These are phyloP conservation scores for Neurospora cerealis DNA, from an alignment of 495 filamentous ascomycete genomes.

Conservation along the genomic window DNA sequence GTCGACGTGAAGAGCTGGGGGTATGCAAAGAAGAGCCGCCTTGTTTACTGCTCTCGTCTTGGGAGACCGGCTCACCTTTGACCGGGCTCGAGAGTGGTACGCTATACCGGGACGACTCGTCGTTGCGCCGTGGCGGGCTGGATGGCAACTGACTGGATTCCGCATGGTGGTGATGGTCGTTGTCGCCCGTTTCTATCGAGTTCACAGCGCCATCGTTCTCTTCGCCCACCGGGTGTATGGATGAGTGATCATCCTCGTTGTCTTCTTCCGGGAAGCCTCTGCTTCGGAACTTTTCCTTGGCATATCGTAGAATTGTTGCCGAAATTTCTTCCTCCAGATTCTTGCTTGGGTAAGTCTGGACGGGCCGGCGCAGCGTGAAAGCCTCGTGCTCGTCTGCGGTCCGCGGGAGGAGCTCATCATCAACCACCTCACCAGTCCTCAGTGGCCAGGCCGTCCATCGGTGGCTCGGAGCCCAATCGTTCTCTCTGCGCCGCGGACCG, in stretches of 20 bases:
- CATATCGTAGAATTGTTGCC: constrained; percentile 49
- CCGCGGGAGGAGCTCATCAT: constrained; percentile 26
- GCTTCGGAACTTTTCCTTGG: constrained; percentile 48
- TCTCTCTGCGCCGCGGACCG: neutral
- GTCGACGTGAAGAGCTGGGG: neutral
- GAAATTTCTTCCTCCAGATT: constrained; percentile 58
- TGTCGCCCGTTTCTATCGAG: constrained; percentile 6
- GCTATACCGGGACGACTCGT: neutral
- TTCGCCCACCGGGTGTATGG: neutral
- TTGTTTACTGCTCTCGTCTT: neutral
- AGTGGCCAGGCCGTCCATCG: constrained; percentile 77
- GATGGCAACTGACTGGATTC: neutral
- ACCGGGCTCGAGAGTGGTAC: neutral
- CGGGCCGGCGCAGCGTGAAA: constrained; percentile 6
- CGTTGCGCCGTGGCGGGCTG: neutral
- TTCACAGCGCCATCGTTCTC: neutral
- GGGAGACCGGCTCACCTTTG: neutral
- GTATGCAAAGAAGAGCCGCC: neutral
- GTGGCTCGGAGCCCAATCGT: constrained; percentile 36
- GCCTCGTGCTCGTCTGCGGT: constrained; percentile 27
- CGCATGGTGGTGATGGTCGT: neutral
- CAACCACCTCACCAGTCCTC: constrained; percentile 46
- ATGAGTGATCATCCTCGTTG: neutral
- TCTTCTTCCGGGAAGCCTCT: constrained; percentile 2
- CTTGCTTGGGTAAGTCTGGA: constrained; percentile 31